Evolutionary conservation across 2,329 filamentous ascomycete species (phyloP).

Genomic region (Ophiostoma populinum): DNA sequence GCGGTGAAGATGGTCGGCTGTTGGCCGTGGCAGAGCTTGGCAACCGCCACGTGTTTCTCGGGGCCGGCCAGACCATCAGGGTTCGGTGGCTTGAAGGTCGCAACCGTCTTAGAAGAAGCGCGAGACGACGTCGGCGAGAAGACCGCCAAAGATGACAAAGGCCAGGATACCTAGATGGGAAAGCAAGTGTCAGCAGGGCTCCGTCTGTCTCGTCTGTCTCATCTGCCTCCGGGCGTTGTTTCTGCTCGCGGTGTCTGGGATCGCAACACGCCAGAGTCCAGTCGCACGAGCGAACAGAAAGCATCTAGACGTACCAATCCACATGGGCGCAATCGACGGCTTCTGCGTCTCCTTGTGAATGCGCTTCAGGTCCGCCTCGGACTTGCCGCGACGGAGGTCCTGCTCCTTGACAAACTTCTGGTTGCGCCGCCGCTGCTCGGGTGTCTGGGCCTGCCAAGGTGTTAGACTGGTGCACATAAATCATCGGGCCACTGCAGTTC

Average conservation of each 20-base stretch:
- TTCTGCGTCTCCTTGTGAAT: constrained; percentile 35
- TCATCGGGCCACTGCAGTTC: no score
- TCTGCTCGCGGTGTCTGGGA: no score
- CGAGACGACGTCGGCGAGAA: constrained; percentile 39
- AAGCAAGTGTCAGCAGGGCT: neutral
- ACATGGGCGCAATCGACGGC: constrained; percentile 46
- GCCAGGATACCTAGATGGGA: constrained; percentile 32
- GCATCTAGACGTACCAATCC: constrained; percentile 35
- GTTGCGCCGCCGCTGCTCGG: constrained; percentile 67
- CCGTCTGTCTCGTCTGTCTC: neutral
- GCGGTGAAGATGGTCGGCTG: no score
- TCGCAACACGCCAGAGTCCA: no score
- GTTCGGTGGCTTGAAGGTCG: no score
- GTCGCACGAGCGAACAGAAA: neutral
- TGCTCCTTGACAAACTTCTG: constrained; percentile 60
- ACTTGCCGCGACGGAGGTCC: constrained; percentile 58
- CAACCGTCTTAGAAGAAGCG: constrained; percentile 34
- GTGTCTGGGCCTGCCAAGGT: constrained; percentile 54
- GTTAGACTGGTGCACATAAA: no score
- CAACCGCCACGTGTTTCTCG: no score
- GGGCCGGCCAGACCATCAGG: neutral
- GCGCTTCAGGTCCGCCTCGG: constrained; percentile 46
- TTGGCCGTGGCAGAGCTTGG: no score
- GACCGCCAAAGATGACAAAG: constrained; percentile 43
- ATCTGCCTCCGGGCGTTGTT: no score